Conservation (phyloP, 2,329 filamentous ascomycete species). For the Ilyonectria sp. region DNA sequence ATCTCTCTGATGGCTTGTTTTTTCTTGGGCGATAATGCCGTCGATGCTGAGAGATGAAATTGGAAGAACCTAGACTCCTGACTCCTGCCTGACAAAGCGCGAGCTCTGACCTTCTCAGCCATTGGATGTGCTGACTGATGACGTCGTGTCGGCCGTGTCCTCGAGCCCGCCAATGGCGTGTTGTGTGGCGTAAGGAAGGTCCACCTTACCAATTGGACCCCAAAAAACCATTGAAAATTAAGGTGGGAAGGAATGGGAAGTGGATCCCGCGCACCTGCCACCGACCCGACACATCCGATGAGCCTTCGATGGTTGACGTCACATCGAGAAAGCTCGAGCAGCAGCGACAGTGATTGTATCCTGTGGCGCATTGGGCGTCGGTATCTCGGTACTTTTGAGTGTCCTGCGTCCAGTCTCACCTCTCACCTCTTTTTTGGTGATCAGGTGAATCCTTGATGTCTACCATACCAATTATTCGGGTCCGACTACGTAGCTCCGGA, state of each 20-base stretch:
- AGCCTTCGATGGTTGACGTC: constrained; percentile 42
- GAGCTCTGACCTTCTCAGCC: constrained; percentile 1
- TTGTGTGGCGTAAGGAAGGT: constrained; percentile 11
- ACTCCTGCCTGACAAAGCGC: constrained; percentile 16
- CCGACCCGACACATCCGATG: constrained; percentile 36
- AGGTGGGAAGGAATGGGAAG: constrained; percentile 19
- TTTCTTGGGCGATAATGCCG: constrained; percentile 13
- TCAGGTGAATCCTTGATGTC: not conserved
- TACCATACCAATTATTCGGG: not conserved
- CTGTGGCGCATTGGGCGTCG: not conserved
- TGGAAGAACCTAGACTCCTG: constrained; percentile 15
- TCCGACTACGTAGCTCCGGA: constrained; percentile 25
- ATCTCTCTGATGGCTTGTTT: constrained; percentile 12
- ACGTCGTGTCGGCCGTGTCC: constrained; percentile 2
- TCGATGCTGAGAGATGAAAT: constrained; percentile 30
- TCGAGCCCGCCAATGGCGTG: constrained; percentile 20
- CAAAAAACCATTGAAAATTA: constrained; percentile 1
- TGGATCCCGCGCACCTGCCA: constrained; percentile 22
- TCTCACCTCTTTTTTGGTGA: not conserved
- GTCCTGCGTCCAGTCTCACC: not conserved
- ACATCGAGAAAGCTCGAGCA: constrained; percentile 18
- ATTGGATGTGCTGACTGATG: constrained; percentile 16
- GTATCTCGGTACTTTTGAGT: not conserved
- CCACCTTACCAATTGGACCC: not conserved
- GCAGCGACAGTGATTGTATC: not conserved